Conservation (phyloP, 805 yeast species). For the Jamesozyma jinghongensis region DNA sequence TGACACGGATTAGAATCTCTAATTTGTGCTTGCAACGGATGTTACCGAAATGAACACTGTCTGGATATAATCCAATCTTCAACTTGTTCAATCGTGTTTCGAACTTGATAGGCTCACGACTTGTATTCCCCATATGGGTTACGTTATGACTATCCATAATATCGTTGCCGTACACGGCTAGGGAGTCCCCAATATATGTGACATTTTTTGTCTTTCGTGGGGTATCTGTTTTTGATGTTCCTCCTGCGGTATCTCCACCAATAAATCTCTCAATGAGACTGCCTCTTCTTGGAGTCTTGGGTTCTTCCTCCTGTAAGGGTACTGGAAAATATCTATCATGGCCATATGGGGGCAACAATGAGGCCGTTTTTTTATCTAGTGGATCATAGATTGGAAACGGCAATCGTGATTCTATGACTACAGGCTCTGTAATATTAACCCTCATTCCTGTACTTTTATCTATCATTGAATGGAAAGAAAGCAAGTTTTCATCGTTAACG, state of each 20-base stretch:
- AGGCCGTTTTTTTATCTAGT: slow-evolving; percentile 17
- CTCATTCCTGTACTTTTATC: slow-evolving; percentile 29
- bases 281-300: neutral
- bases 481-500: slow-evolving; percentile 51
- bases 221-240: too few species aligned
- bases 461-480: slow-evolving; percentile 38
- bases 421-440: slow-evolving; percentile 18
- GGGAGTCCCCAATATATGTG: neutral
- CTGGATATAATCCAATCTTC: slow-evolving; percentile 45
- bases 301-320: slow-evolving; percentile 7
- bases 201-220: too few species aligned
- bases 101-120: slow-evolving; percentile 9
- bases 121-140: neutral
- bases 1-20: slow-evolving; percentile 61
- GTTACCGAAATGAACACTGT: slow-evolving; percentile 50
- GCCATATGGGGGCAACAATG: slow-evolving; percentile 28
- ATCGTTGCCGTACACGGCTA: neutral
- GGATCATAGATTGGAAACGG: slow-evolving; percentile 24
- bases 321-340: slow-evolving; percentile 18
- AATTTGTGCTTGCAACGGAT: slow-evolving; percentile 57
- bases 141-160: neutral
- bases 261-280: neutral
- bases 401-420: slow-evolving; percentile 21
- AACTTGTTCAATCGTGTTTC: slow-evolving; percentile 20
- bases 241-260: neutral